phyloP scores from a whole-genome alignment of 108 stramenopile genomes.

The Cafeteria roenbergensis region DNA sequence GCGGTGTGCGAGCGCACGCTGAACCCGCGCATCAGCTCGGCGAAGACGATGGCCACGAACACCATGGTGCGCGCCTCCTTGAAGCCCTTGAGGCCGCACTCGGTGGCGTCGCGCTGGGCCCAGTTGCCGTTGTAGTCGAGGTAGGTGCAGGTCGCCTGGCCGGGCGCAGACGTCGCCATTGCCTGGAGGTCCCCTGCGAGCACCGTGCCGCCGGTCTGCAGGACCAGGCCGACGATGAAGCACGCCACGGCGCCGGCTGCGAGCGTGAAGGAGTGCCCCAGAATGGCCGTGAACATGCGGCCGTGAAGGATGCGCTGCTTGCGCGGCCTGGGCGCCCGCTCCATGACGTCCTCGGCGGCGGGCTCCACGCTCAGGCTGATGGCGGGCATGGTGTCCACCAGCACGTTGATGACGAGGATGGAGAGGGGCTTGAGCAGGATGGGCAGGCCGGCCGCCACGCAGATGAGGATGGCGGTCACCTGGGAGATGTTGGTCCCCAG shows the following conservation, averaged over 20 bases:
- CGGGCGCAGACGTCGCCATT: neutral
- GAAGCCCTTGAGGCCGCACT: neutral
- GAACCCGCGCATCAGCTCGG: conserved; percentile 5
- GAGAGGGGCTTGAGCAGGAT: conserved; percentile 11
- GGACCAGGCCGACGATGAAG: conserved; percentile 5
- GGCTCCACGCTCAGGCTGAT: conserved; percentile 51
- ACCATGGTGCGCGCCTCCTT: conserved; percentile 3
- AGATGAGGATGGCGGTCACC: conserved; percentile 18
- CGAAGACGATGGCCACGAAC: conserved; percentile 5
- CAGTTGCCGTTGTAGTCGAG: neutral
- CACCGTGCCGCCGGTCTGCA: no score
- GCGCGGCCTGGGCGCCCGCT: conserved; percentile 27
- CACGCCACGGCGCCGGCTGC: neutral
- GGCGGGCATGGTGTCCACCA: conserved; percentile 48
- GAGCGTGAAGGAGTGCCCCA: neutral
- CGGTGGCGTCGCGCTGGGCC: neutral
- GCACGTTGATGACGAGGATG: conserved; percentile 40
- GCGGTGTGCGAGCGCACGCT: conserved; percentile 4
- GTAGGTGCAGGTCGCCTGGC: neutral
- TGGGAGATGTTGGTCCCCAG: conserved; percentile 19
- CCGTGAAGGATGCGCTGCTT: conserved; percentile 3
- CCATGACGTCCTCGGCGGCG: conserved; percentile 42
- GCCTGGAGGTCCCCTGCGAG: neutral
- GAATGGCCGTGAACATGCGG: neutral
- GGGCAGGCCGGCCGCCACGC: conserved; percentile 16